Conservation (phyloP, 1,284 basidiomycete genomes). For the Rhodotorula glutinis region DNA sequence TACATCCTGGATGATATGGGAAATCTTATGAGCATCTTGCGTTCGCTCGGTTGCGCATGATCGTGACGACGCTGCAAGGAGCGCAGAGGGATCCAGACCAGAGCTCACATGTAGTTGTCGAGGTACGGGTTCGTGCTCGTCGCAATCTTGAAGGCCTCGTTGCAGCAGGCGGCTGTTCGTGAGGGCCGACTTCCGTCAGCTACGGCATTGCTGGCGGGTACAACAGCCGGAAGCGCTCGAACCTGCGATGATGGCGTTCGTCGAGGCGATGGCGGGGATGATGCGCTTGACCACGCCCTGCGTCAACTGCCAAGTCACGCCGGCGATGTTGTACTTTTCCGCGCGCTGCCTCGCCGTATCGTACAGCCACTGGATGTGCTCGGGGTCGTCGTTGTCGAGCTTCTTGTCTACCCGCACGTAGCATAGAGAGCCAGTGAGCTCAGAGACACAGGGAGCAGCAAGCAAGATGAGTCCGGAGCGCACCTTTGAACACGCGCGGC, state of each 20-base stretch:
- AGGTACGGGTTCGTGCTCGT: conserved; percentile 90
- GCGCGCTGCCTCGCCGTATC: conserved; percentile 75
- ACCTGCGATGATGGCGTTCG: conserved; percentile 94
- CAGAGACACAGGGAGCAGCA: not conserved
- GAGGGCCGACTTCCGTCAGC: conserved; percentile 3
- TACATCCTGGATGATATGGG: conserved; percentile 50
- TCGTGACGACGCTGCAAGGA: no score
- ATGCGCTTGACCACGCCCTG: conserved; percentile 99
- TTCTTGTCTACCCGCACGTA: conserved; percentile 72
- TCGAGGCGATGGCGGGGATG: conserved; percentile 95
- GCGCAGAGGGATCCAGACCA: conserved; percentile 60
- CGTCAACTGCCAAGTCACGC: conserved; percentile 95
- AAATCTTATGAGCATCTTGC: no score
- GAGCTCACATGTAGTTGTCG: conserved; percentile 81
- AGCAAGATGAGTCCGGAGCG: conserved; percentile 32
- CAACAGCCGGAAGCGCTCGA: not conserved
- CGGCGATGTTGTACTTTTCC: conserved; percentile 89
- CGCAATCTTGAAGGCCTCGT: conserved; percentile 98
- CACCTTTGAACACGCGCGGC: conserved; percentile 85
- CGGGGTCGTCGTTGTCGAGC: conserved; percentile 92
- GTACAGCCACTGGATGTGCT: conserved; percentile 94
- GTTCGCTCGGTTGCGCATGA: no score
- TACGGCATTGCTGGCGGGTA: not conserved
- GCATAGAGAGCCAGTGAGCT: not conserved
- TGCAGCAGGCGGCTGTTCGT: conserved; percentile 83